phyloP scores from a whole-genome alignment of 116 monocot species.

The Cymodocea nodosa region DNA sequence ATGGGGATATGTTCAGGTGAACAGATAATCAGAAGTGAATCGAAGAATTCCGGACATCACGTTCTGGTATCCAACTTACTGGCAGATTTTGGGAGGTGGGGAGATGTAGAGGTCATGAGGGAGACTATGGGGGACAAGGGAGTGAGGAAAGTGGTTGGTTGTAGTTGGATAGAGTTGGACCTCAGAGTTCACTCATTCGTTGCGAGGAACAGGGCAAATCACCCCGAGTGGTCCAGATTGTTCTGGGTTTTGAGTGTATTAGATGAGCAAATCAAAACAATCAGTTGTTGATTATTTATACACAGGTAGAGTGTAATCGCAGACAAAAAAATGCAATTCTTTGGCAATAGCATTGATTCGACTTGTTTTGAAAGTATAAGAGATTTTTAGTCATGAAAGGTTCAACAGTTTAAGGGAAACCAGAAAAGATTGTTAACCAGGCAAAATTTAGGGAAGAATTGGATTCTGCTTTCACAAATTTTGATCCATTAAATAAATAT shows the following conservation, averaged over 20 bases:
- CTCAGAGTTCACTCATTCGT: constrained; percentile 20
- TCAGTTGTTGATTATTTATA: too few species aligned
- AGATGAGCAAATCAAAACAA: constrained; percentile 33
- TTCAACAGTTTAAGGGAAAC: too few species aligned
- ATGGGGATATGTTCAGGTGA: constrained; percentile 29
- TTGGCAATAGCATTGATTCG: too few species aligned
- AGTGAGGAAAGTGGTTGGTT: constrained; percentile 20
- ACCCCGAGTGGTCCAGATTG: constrained; percentile 34
- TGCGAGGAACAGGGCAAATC: constrained; percentile 24
- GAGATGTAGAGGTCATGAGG: constrained; percentile 43
- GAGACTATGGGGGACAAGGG: constrained; percentile 17
- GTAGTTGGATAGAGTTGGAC: constrained; percentile 24
- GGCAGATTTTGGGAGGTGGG: constrained; percentile 40
- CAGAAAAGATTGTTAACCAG: too few species aligned
- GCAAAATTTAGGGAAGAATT: too few species aligned
- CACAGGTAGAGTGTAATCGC: too few species aligned
- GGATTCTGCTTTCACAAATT: too few species aligned
- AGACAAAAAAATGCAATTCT: too few species aligned
- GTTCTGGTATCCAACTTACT: constrained; percentile 48
- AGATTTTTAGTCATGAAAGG: too few species aligned
- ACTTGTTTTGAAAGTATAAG: too few species aligned
- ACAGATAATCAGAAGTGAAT: constrained; percentile 16
- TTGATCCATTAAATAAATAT: too few species aligned
- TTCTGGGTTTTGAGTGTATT: constrained; percentile 17
- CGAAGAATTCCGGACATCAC: constrained; percentile 33